Evolutionary conservation across 2,329 filamentous ascomycete genomes (phyloP), one percentile per base, ranked within the genome.

Genomic region (Microdochium nivale): DNA sequence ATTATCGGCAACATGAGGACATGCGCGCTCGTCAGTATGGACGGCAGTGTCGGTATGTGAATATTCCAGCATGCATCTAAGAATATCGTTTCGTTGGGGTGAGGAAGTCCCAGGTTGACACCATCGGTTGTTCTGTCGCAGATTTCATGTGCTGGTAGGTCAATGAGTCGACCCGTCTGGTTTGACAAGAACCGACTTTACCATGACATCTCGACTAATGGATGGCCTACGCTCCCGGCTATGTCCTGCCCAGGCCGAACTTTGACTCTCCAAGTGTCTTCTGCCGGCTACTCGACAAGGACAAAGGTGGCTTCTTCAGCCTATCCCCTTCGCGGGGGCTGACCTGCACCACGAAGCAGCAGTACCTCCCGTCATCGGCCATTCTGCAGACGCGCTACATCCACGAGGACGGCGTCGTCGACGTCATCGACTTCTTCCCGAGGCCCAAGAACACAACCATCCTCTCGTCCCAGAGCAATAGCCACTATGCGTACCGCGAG

Each of bases 1-100:
- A 78, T 90, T 67, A 88, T 90, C 59, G 87, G 87, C 24, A 89
- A 90, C 62, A 88, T 90, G 86, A 79, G 84, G 60, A 90, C 86
- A 1, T 88, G 84, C 70, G 86, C 86, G 14, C 71, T 89, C n/a
- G 77, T 88, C 23, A 86, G 84, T 57, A 86, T 87, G 62, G 82
- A 86, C 60, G 86, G 86, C 24, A 86, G 84, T 56, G 67, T 90
- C 52, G 61, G 63, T 64, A 56, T 40, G 56, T 30, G 16, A 25
- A 25, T 47, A 24, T 32, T 27, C 21, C 44, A 27, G 35, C 23
- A 47, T 33, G 4, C 47, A n/a, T n/a, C n/a, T n/a, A n/a, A n/a
- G n/a, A n/a, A n/a, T n/a, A n/a, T n/a, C n/a, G n/a, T n/a, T n/a
- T n/a, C n/a, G n/a, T n/a, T n/a, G n/a, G n/a, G n/a, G n/a, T n/a